Conservation (phyloP, 495 filamentous ascomycete genomes). For the Xylaria palmicola region DNA sequence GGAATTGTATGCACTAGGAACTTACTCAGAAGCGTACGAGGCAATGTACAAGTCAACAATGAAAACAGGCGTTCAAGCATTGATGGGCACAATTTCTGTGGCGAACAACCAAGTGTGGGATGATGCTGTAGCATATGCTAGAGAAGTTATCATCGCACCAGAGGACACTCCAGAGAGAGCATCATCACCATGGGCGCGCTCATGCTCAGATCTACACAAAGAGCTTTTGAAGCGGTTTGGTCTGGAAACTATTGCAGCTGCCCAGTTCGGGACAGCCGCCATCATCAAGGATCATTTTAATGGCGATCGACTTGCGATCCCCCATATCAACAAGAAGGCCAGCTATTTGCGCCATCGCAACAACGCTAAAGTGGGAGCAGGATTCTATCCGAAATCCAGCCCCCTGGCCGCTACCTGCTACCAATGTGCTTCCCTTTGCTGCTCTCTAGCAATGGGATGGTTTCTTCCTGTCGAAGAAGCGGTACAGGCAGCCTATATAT, state of each 20-base stretch:
- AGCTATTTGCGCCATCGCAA: conserved; percentile 6
- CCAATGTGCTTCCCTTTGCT: background rate
- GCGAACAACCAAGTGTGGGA: background rate
- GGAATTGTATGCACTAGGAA: background rate
- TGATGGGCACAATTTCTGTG: background rate
- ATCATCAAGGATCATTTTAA: conserved; percentile 8
- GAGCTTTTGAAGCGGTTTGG: conserved; percentile 10
- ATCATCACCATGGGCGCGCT: background rate
- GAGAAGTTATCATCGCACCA: conserved; percentile 8
- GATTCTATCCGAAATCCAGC: conserved; percentile 11
- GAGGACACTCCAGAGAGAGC: background rate
- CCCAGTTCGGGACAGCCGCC: background rate
- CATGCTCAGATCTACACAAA: conserved; percentile 8
- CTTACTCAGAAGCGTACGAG: conserved; percentile 4
- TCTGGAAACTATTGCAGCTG: conserved; percentile 6
- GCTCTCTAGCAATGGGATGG: conserved; percentile 3
- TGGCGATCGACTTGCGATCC: conserved; percentile 5
- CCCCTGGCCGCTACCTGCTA: conserved; percentile 3
- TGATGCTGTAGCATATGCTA: conserved; percentile 1
- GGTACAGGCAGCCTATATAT: conserved; percentile 2
- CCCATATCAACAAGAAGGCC: conserved; percentile 12
- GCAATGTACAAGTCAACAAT: conserved; percentile 9
- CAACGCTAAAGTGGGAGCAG: conserved; percentile 2
- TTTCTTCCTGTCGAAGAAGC: background rate
- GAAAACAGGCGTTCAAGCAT: background rate